Evolutionary conservation across 2,329 filamentous ascomycete species (phyloP).

Genomic region (Xylaria digitata): DNA sequence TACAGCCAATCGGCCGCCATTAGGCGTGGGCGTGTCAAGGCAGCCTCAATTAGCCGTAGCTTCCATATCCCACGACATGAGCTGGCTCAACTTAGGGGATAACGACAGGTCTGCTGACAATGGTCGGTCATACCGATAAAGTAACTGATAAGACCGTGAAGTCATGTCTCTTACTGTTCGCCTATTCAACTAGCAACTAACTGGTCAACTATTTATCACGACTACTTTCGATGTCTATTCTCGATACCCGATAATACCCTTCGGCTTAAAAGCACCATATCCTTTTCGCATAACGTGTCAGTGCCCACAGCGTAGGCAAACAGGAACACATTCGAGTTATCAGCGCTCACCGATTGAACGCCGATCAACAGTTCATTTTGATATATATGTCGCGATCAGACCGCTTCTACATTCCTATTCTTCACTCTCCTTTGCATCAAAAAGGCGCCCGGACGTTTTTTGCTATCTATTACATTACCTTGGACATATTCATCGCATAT

Average conservation of each 20-base stretch:
- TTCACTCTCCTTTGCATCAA: conserved; percentile 44
- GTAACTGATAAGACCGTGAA: not conserved
- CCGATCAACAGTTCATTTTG: conserved; percentile 3
- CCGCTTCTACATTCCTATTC: conserved; percentile 27
- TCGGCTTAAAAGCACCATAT: not conserved
- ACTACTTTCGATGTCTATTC: conserved; percentile 18
- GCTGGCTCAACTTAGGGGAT: conserved; percentile 79
- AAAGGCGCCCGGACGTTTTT: conserved; percentile 38
- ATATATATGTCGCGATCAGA: conserved; percentile 8
- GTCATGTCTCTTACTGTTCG: not conserved
- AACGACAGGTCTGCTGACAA: conserved; percentile 67
- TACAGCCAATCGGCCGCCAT: conserved; percentile 43
- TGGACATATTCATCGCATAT: conserved; percentile 29
- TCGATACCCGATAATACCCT: conserved; percentile 18
- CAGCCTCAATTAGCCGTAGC: conserved; percentile 64
- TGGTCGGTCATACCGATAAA: conserved; percentile 35
- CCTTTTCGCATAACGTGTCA: not conserved
- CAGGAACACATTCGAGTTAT: not conserved
- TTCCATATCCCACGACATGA: conserved; percentile 73
- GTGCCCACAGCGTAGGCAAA: not conserved
- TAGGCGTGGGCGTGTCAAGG: conserved; percentile 55
- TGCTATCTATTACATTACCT: conserved; percentile 21
- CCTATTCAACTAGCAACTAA: conserved; percentile 1
- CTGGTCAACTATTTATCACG: conserved; percentile 12
- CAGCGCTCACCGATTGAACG: not conserved